These are phyloP conservation scores for Suillus subalutaceus DNA, from an alignment of 768 basidiomycete species.

Conservation along the genomic window DNA sequence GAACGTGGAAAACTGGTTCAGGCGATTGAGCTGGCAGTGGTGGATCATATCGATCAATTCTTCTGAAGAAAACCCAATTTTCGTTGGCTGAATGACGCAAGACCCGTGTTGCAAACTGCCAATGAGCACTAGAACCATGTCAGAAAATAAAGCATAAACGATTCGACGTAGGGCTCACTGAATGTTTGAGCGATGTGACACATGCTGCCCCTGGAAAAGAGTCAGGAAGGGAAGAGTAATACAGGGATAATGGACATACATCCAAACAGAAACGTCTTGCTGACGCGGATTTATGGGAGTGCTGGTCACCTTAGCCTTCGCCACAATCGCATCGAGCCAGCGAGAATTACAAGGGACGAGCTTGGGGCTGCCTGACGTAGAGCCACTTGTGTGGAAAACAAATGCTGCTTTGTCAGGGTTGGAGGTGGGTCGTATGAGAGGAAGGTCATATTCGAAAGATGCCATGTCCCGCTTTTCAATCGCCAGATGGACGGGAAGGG, in stretches of 20 bases:
- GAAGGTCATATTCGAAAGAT: constrained; percentile 41
- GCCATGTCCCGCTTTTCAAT: constrained; percentile 42
- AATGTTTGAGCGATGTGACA: constrained; percentile 80
- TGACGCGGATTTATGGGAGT: constrained; percentile 49
- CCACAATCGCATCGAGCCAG: constrained; percentile 63
- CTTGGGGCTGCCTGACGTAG: constrained; percentile 83
- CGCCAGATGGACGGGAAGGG: constrained; percentile 52
- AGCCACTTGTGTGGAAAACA: constrained; percentile 82
- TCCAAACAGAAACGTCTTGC: constrained; percentile 73
- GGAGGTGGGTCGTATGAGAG: constrained; percentile 40
- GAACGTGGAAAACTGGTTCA: constrained; percentile 77
- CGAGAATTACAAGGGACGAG: constrained; percentile 70
- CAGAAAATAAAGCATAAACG: constrained; percentile 25
- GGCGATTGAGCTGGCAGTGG: constrained; percentile 67
- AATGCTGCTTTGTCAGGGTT: constrained; percentile 52
- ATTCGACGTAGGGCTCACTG: constrained; percentile 50
- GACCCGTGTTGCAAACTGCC: constrained; percentile 72
- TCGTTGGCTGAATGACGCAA: constrained; percentile 73
- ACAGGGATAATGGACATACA: constrained; percentile 51
- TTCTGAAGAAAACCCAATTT: constrained; percentile 62
- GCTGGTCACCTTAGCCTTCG: constrained; percentile 60
- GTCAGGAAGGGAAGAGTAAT: constrained; percentile 36
- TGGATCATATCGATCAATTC: constrained; percentile 75
- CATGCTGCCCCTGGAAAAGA: constrained; percentile 70
- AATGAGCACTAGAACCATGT: constrained; percentile 57